A percentile compares a stretch with the other conserved stretches of the same genome.
Evolutionary conservation across 2,329 filamentous ascomycete species (phyloP).

Genomic region (Trichoderma breve): DNA sequence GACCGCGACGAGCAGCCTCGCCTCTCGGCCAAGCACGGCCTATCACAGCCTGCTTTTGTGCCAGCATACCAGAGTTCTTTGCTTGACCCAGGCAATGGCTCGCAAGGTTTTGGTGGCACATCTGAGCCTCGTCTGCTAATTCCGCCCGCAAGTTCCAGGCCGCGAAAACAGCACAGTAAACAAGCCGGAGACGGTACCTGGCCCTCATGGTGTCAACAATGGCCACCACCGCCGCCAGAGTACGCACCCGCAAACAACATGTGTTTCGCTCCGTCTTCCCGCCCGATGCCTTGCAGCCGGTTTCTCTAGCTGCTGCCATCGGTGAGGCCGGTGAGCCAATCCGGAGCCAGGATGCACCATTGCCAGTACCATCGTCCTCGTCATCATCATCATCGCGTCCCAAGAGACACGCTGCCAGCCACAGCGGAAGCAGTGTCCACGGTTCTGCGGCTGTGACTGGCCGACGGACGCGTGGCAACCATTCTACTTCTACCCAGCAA

Average conservation of each 20-base stretch:
- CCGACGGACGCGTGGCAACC: conserved; percentile 15
- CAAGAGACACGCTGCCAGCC: conserved; percentile 24
- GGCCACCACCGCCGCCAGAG: conserved; percentile 41
- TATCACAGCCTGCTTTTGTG: neutral
- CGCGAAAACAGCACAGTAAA: neutral
- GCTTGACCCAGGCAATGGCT: neutral
- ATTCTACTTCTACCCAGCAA: conserved; percentile 7
- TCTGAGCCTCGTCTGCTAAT: conserved; percentile 14
- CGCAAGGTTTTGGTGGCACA: neutral
- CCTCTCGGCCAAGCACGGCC: neutral
- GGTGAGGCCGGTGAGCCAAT: conserved; percentile 46
- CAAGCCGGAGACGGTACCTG: neutral
- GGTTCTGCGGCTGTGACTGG: neutral
- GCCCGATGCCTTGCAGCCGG: conserved; percentile 49
- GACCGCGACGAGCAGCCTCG: conserved; percentile 5
- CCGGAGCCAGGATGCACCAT: conserved; percentile 39
- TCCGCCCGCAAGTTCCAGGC: conserved; percentile 11
- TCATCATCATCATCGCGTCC: conserved; percentile 22
- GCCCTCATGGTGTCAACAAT: conserved; percentile 1
- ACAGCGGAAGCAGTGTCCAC: neutral
- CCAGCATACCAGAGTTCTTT: neutral
- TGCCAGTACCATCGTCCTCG: conserved; percentile 22
- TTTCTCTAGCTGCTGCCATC: conserved; percentile 42
- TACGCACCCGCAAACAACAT: conserved; percentile 48
- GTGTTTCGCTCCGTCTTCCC: conserved; percentile 58